Evolutionary conservation across 2,329 filamentous ascomycete genomes (phyloP).

Genomic region (Seiridium unicorne): DNA sequence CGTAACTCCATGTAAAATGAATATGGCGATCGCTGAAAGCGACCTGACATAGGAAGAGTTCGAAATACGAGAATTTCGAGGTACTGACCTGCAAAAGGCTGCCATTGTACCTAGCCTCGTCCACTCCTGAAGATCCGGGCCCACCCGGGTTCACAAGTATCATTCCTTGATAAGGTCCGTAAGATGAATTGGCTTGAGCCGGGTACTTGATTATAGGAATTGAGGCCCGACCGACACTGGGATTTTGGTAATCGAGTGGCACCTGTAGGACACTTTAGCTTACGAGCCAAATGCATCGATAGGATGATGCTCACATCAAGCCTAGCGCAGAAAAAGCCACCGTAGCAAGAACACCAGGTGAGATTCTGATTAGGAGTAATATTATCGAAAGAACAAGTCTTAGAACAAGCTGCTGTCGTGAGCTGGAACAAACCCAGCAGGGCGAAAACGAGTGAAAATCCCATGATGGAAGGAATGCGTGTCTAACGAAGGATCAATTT

Average conservation of each 20-base stretch:
- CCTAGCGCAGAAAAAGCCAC: conserved; percentile 19
- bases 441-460: not conserved
- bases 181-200: conserved; percentile 6
- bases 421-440: not conserved
- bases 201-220: conserved; percentile 12
- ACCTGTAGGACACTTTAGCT: conserved; percentile 6
- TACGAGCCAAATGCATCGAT: not conserved
- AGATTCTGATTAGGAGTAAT: conserved; percentile 15
- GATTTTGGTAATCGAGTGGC: conserved; percentile 13
- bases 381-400: conserved; percentile 7
- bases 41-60: not conserved
- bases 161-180: conserved; percentile 12
- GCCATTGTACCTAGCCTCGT: not conserved
- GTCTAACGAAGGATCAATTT: no score
- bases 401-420: not conserved
- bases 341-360: conserved; percentile 21
- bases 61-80: not conserved
- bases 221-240: conserved; percentile 9
- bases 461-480: not conserved
- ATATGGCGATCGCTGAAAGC: no score
- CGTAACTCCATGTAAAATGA: no score
- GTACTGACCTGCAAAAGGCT: conserved; percentile 7
- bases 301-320: conserved; percentile 13
- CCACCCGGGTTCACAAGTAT: conserved; percentile 10
- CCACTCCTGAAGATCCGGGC: conserved; percentile 9